These are phyloP conservation scores for Talaromyces ruber DNA, from an alignment of 495 filamentous ascomycete species.

Conservation along the genomic window DNA sequence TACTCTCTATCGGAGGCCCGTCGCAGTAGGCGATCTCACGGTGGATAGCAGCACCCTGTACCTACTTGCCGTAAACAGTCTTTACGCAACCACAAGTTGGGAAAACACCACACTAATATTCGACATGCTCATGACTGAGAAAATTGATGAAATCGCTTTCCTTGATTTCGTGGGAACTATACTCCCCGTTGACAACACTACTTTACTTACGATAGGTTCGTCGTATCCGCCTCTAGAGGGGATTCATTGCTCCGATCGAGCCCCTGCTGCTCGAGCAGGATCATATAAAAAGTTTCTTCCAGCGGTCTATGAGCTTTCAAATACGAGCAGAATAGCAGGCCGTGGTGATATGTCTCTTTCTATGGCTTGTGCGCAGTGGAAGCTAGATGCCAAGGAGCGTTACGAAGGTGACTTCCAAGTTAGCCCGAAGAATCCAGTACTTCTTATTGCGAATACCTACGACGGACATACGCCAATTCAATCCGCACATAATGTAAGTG, in stretches of 20 bases:
- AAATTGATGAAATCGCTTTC: slow-evolving; percentile 7
- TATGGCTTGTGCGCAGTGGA: slow-evolving; percentile 31
- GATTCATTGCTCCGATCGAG: slow-evolving; percentile 5
- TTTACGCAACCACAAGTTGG: slow-evolving; percentile 18
- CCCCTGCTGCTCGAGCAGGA: not conserved
- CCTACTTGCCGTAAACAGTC: slow-evolving; percentile 9
- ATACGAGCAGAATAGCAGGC: slow-evolving; percentile 11
- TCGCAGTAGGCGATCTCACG: slow-evolving; percentile 9
- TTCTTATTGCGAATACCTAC: slow-evolving; percentile 33
- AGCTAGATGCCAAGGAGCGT: slow-evolving; percentile 30
- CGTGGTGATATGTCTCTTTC: slow-evolving; percentile 11
- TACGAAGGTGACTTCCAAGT: slow-evolving; percentile 32
- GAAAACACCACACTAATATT: slow-evolving; percentile 13
- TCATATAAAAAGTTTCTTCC: slow-evolving; percentile 17
- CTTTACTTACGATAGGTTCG: not conserved
- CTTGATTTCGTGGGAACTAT: not conserved
- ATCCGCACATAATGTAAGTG: slow-evolving; percentile 33
- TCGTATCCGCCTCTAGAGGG: slow-evolving; percentile 4
- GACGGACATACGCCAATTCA: slow-evolving; percentile 35
- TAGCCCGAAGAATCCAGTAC: slow-evolving; percentile 32
- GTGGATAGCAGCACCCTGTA: slow-evolving; percentile 19
- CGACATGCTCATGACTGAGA: slow-evolving; percentile 13
- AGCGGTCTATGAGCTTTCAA: not conserved
- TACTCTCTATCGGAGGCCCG: slow-evolving; percentile 16
- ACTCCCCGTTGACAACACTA: not conserved